Base-by-base conservation (phyloP, 2,329 filamentous ascomycete genomes). In the Exophiala oligosperma region DNA sequence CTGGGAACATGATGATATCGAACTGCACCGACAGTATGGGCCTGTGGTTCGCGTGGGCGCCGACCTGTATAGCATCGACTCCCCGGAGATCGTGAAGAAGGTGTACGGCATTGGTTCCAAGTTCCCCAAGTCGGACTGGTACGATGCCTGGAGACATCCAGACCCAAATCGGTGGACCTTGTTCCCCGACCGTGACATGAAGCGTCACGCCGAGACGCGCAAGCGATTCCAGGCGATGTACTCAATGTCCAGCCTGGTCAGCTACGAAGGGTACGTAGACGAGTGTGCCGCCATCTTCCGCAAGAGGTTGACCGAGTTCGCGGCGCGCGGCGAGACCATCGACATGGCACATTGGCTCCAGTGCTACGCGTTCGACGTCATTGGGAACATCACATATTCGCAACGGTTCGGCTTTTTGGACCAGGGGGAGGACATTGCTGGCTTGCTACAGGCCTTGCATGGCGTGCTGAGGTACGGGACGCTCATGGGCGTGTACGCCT, bases 311-410 rank as follows among this genome's bases (percentile, higher is more conserved):
- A 53, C 43, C 0, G 75, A 79, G 54, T 71, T 76, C 9, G 72
- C 76, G 1, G 51, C 59, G 0, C 52, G 57, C 0, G 65, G 65
- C 0, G 14, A 69, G 2, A 53, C 59, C 0, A 62, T 82, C 2
- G 72, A 83, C 59, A 7, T 67, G 58, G 66, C 43, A 1, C 54
- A 62, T 48, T 92, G 89, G 89, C 75, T 92, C 57, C 89, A 92
- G 68, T 92, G 86, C 69, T 92, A 90, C 65, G 90, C 90, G 0
- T 92, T 92, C 67, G 90, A 92, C 68, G 89, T 92, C 12, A 91
- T 67, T 43, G 64, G 63, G 14, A 57, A 64, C 23, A 64, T 67
- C 35, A 65, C 64, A n/a, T 67, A 64, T 74, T 86, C 84, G 70
- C 90, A 90, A 70, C 80, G 87, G 0, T 81, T 91, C 57, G 90